These are phyloP conservation scores for Phytophthora cactorum DNA, from an alignment of 352 stramenopile species.

Conservation along the genomic window DNA sequence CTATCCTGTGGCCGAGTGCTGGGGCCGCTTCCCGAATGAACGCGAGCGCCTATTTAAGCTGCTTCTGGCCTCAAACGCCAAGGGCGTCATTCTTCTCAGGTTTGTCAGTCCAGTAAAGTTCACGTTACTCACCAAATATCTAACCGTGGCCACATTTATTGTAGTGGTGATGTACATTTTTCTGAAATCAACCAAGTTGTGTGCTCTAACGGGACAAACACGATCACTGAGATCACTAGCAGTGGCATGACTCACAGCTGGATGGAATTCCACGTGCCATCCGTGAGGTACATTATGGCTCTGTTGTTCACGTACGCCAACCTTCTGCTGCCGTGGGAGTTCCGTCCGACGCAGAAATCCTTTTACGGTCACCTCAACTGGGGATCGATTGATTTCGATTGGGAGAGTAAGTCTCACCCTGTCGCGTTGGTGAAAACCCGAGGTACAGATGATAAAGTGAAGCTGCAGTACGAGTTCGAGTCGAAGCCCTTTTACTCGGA, in stretches of 20 bases:
- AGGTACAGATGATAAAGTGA: constrained; percentile 68
- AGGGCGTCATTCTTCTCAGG: constrained; percentile 90
- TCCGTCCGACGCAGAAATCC: constrained; percentile 59
- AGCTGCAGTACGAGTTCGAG: constrained; percentile 66
- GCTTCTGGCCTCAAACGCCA: constrained; percentile 83
- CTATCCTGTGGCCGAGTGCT: constrained; percentile 89
- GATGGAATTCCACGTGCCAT: constrained; percentile 79
- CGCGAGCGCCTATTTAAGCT: constrained; percentile 85
- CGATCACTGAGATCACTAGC: constrained; percentile 90
- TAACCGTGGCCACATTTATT: constrained; percentile 36
- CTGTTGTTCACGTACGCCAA: constrained; percentile 78
- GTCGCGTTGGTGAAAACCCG: constrained; percentile 65
- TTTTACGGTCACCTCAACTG: constrained; percentile 93
- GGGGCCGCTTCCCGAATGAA: constrained; percentile 87
- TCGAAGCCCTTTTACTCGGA: constrained; percentile 52
- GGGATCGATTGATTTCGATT: constrained; percentile 94
- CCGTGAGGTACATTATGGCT: constrained; percentile 59
- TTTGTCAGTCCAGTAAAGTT: constrained; percentile 26
- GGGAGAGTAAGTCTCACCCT: constrained; percentile 55
- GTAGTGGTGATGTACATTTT: constrained; percentile 94
- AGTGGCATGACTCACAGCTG: constrained; percentile 95
- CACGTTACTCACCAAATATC: background rate
- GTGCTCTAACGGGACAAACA: constrained; percentile 72
- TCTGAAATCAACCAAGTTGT: constrained; percentile 92
- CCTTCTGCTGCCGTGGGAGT: constrained; percentile 80